Conservation (phyloP, 495 filamentous ascomycete species). For the Glutinoglossum americanum region DNA sequence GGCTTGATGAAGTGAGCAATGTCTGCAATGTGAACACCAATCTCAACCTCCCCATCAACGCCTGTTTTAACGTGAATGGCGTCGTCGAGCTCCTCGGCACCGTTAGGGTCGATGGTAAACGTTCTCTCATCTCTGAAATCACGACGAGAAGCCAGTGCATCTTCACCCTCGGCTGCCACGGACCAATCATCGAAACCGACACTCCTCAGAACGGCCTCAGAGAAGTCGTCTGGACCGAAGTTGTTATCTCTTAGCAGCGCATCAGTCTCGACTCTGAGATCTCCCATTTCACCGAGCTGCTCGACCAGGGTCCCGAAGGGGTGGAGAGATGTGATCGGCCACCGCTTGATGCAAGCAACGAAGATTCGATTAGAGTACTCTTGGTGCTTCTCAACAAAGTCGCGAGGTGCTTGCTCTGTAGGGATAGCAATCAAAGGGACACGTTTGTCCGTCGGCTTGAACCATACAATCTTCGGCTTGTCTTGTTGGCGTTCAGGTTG, state of each 20-base stretch:
- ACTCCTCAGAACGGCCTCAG: conserved; percentile 82
- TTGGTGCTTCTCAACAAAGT: conserved; percentile 97
- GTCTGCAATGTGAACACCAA: conserved; percentile 90
- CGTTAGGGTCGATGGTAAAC: conserved; percentile 78
- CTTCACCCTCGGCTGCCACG: conserved; percentile 58
- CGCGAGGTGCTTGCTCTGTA: conserved; percentile 88
- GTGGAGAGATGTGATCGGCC: conserved; percentile 98
- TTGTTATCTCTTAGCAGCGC: conserved; percentile 95
- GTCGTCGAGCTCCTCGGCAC: conserved; percentile 67
- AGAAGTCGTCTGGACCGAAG: conserved; percentile 93
- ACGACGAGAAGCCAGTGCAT: conserved; percentile 49
- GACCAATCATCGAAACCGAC: conserved; percentile 86
- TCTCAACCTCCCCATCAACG: conserved; percentile 66
- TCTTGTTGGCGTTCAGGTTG: conserved; percentile 76
- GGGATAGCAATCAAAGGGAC: conserved; percentile 95
- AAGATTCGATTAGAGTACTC: conserved; percentile 95
- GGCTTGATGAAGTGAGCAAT: conserved; percentile 92
- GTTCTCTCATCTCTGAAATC: conserved; percentile 81
- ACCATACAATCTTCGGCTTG: conserved; percentile 99
- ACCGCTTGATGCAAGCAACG: conserved; percentile 95
- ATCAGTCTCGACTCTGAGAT: conserved; percentile 91
- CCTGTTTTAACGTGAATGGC: conserved; percentile 77
- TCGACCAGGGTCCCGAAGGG: conserved; percentile 96
- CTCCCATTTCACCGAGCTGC: conserved; percentile 91
- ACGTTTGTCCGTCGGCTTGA: conserved; percentile 98